Evolutionary conservation across 306 rosid species (phyloP).

Genomic region (Acacia crassicarpa): DNA sequence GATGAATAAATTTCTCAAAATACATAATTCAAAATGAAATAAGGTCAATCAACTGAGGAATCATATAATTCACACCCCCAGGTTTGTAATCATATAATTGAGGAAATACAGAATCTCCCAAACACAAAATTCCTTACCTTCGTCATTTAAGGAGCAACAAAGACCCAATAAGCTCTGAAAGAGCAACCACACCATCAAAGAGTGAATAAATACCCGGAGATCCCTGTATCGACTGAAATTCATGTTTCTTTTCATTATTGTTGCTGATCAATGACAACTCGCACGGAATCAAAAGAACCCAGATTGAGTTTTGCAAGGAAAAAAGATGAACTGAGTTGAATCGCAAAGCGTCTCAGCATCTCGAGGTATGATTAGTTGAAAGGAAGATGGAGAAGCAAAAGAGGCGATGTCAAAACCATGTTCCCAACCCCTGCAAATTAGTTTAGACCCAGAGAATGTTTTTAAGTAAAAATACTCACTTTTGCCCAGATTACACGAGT

Average conservation of each 20-base stretch:
- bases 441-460: conserved; percentile 29
- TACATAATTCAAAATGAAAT: conserved; percentile 8
- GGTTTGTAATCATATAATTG: too few relatives aligned
- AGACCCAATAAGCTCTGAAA: conserved; percentile 41
- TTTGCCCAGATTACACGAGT: too few relatives aligned
- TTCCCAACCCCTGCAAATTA: conserved; percentile 25
- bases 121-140: conserved; percentile 44
- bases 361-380: not conserved
- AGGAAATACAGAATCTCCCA: not conserved
- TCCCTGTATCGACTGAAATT: conserved; percentile 36
- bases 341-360: not conserved
- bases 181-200: conserved; percentile 40
- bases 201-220: conserved; percentile 28
- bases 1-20: conserved; percentile 8
- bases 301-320: conserved; percentile 8
- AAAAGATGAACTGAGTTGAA: conserved; percentile 2
- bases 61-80: not conserved
- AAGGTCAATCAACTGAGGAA: not conserved
- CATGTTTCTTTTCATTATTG: conserved; percentile 36
- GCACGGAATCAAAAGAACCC: conserved; percentile 21
- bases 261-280: not conserved
- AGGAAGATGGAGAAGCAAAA: not conserved
- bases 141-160: conserved; percentile 57
- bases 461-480: too few relatives aligned
- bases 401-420: conserved; percentile 32